These are phyloP conservation scores for Venturia oleaginea DNA, from an alignment of 2,329 filamentous ascomycete species.

Conservation along the genomic window DNA sequence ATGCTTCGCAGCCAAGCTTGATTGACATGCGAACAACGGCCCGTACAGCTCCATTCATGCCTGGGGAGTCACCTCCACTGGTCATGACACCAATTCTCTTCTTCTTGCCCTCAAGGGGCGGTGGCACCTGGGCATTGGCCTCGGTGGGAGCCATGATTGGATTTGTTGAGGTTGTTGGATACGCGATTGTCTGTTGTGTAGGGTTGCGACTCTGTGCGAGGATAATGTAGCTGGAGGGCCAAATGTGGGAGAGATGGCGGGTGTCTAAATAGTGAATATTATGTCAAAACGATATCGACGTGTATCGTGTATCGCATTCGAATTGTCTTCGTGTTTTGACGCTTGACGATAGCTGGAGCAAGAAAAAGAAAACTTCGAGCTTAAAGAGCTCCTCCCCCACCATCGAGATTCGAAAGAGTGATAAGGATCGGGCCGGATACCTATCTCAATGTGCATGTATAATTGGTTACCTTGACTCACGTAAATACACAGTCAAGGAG, in stretches of 20 bases:
- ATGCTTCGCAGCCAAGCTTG: constrained; percentile 51
- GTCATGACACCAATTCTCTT: constrained; percentile 83
- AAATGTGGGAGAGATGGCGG: background rate
- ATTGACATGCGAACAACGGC: constrained; percentile 89
- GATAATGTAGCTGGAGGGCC: too few relatives aligned
- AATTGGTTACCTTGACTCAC: background rate
- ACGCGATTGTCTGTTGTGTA: background rate
- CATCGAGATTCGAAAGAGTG: background rate
- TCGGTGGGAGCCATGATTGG: constrained; percentile 1
- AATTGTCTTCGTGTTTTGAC: background rate
- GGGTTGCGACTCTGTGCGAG: background rate
- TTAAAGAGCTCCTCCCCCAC: background rate
- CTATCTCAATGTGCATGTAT: background rate
- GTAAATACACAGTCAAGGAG: background rate
- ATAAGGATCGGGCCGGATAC: background rate
- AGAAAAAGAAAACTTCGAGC: background rate
- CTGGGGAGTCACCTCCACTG: constrained; percentile 85
- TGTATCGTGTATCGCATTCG: background rate
- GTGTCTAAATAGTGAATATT: background rate
- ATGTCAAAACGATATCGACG: background rate
- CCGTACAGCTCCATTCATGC: constrained; percentile 87
- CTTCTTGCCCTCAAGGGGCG: constrained; percentile 31
- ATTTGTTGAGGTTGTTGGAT: background rate
- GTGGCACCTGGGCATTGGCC: background rate
- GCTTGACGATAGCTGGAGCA: background rate